Evolutionary conservation across 257 asterid genomes (phyloP).

Genomic region (Avicennia marina): DNA sequence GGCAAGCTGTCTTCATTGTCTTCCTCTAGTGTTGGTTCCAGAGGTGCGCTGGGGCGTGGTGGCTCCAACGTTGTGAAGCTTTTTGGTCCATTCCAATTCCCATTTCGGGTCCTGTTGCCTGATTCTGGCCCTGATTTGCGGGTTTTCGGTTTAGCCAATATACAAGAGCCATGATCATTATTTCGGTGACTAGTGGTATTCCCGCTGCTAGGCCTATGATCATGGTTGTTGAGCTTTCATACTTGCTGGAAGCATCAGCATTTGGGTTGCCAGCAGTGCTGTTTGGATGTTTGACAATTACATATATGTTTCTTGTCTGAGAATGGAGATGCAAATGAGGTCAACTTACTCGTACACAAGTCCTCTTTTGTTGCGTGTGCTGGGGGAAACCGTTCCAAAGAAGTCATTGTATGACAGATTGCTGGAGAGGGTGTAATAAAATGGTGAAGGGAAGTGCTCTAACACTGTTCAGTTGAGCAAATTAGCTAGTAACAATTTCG

Average conservation of each 20-base stretch:
- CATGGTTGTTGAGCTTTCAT: conserved; percentile 7
- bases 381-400: conserved; percentile 13
- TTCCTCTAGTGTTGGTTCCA: background rate
- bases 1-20: conserved; percentile 9
- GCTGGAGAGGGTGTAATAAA: background rate
- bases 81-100: background rate
- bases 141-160: conserved; percentile 1
- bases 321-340: background rate
- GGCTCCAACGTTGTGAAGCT: background rate
- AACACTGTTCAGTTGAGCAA: background rate
- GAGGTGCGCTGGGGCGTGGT: background rate
- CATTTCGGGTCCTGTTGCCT: background rate
- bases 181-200: background rate
- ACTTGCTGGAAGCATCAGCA: background rate
- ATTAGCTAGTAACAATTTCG: too few relatives aligned
- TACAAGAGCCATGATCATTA: background rate
- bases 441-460: background rate
- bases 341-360: conserved; percentile 13
- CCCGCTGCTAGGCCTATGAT: conserved; percentile 22
- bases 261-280: conserved; percentile 16
- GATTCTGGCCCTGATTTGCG: conserved; percentile 1
- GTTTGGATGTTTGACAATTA: background rate
- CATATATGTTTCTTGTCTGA: background rate
- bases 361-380: conserved; percentile 14
- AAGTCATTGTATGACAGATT: conserved; percentile 18